Percentiles rank a stretch among this genome's conserved stretches.
Conservation (phyloP, 176 grass and related monocot genomes). For the Zea mays region Zm-B73-REFERENCE-NAM-5.0 NC_050105.1:135084501-135085000, state of each 20-base stretch:
- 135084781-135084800: not conserved
- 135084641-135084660: conserved; percentile 95
- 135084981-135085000: conserved; percentile 83
- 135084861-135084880: not conserved
- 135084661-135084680: conserved; percentile 93
- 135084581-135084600: conserved; percentile 75
- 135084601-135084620: conserved; percentile 96
- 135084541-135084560: conserved; percentile 20
- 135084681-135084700: conserved; percentile 85
- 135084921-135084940: not conserved
- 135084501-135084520: not conserved
- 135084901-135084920: not conserved
- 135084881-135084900: not conserved
- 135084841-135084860: conserved; percentile 7
- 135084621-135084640: conserved; percentile 95
- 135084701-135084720: conserved; percentile 57
- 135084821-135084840: not conserved
- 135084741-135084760: conserved; percentile 6
- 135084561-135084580: conserved; percentile 60
- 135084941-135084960: conserved; percentile 88
- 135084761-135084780: not conserved
- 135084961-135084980: conserved; percentile 84
- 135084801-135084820: not conserved
- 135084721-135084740: not conserved
- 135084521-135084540: conserved; percentile 5